Conservation (phyloP, 371 early-diverging fungal genomes). For the Mortierella polycephala region DNA sequence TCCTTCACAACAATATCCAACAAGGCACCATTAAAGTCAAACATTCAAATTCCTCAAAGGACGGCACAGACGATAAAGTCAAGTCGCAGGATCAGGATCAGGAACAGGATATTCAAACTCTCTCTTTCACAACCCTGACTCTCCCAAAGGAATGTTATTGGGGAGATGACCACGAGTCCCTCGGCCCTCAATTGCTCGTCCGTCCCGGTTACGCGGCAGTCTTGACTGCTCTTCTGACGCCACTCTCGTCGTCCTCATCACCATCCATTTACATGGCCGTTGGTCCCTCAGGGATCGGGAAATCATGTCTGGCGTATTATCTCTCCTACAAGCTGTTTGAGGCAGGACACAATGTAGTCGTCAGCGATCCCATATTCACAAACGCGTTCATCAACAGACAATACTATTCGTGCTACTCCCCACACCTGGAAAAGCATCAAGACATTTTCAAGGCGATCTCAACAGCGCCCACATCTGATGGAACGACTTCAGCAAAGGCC, state of each 20-base stretch:
- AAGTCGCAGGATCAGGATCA: not conserved
- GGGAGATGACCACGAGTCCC: conserved; percentile 49
- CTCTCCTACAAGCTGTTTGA: conserved; percentile 33
- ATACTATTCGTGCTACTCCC: conserved; percentile 40
- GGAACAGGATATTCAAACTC: not conserved
- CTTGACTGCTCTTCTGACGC: conserved; percentile 16
- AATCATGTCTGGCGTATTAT: conserved; percentile 42
- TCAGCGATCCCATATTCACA: conserved; percentile 53
- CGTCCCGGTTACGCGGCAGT: conserved; percentile 36
- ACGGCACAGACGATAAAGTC: not conserved
- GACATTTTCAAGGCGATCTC: conserved; percentile 18
- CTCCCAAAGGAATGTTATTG: conserved; percentile 36
- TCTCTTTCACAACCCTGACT: conserved; percentile 16
- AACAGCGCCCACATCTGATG: not conserved
- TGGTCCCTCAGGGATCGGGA: conserved; percentile 32
- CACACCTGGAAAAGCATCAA: conserved; percentile 34
- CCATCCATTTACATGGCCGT: conserved; percentile 35
- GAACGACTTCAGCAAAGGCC: conserved; percentile 2
- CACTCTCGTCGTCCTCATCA: not conserved
- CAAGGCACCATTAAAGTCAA: conserved; percentile 15
- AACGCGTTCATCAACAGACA: conserved; percentile 33
- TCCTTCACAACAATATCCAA: conserved; percentile 35
- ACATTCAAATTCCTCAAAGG: not conserved
- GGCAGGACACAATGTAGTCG: conserved; percentile 38
- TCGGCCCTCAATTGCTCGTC: conserved; percentile 22